Conservation (phyloP, 495 filamentous ascomycete genomes). For the Glarea lozoyensis region DNA sequence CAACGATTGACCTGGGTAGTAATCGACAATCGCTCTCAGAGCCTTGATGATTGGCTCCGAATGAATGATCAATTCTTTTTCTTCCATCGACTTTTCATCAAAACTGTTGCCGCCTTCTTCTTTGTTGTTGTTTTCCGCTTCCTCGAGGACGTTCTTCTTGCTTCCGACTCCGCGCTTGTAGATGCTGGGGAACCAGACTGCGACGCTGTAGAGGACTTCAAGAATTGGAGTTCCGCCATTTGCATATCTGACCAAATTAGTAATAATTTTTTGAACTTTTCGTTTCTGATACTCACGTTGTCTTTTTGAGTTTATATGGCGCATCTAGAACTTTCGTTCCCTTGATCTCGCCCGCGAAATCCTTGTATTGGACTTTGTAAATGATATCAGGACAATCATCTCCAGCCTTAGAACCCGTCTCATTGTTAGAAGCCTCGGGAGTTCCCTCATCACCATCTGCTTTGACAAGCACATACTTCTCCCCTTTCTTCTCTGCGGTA, state of each 20-base stretch:
- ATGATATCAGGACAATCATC: neutral
- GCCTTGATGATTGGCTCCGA: slow-evolving; percentile 4
- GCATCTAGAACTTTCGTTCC: slow-evolving; percentile 1
- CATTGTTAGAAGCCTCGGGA: neutral
- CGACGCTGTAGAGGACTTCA: slow-evolving; percentile 1
- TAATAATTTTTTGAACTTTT: neutral
- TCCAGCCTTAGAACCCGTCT: neutral
- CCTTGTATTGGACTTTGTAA: slow-evolving; percentile 1
- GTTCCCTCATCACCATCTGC: neutral
- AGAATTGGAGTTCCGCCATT: neutral
- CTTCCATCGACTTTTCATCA: neutral
- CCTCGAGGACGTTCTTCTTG: neutral
- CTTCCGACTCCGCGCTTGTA: neutral
- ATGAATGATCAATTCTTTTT: slow-evolving; percentile 4
- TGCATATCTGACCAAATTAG: neutral
- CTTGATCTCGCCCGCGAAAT: slow-evolving; percentile 1
- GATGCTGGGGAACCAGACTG: neutral
- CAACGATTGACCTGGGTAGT: slow-evolving; percentile 6
- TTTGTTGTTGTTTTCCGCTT: neutral
- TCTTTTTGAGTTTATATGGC: neutral
- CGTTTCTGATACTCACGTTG: neutral
- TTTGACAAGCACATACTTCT: neutral
- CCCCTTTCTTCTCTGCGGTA: too few relatives aligned
- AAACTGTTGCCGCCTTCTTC: neutral
- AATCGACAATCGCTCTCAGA: slow-evolving; percentile 3